Percentiles rank a stretch among this genome's conserved stretches.
Evolutionary conservation across 164 flowering plant species (phyloP).

Genomic region (Platanus orientalis): DNA sequence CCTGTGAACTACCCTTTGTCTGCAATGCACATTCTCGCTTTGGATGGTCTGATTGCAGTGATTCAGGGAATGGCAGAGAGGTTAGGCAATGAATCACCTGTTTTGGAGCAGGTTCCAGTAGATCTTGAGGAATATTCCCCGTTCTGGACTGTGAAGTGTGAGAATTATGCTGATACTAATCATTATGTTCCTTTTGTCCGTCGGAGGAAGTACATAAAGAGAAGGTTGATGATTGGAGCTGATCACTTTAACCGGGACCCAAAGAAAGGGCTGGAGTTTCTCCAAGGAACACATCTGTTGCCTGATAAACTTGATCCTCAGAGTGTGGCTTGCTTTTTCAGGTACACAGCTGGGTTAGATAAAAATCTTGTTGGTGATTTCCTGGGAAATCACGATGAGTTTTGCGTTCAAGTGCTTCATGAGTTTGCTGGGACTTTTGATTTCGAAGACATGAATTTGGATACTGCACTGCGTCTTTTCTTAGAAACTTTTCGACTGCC

Average conservation of each 20-base stretch:
- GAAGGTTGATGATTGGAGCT: constrained; percentile 30
- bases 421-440: constrained; percentile 42
- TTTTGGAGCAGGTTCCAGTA: constrained; percentile 13
- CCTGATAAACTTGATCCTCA: constrained; percentile 42
- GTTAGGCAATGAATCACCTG: constrained; percentile 18
- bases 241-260: constrained; percentile 40
- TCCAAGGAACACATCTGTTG: constrained; percentile 34
- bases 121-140: constrained; percentile 27
- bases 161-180: constrained; percentile 30
- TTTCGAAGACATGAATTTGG: constrained; percentile 39
- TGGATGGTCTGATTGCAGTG: constrained; percentile 39
- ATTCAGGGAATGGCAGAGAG: constrained; percentile 44
- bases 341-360: constrained; percentile 40
- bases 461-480: constrained; percentile 37
- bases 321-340: constrained; percentile 43
- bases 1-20: constrained; percentile 40
- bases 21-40: constrained; percentile 37
- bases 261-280: constrained; percentile 38
- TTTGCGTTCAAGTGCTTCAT: constrained; percentile 39
- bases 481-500: constrained; percentile 42
- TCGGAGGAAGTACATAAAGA: constrained; percentile 35
- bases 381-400: constrained; percentile 40
- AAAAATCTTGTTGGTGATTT: constrained; percentile 40
- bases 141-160: constrained; percentile 39
- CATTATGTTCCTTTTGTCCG: constrained; percentile 36